Conservation (phyloP, 2,329 filamentous ascomycete species). For the Xylariaceae sp. region DNA sequence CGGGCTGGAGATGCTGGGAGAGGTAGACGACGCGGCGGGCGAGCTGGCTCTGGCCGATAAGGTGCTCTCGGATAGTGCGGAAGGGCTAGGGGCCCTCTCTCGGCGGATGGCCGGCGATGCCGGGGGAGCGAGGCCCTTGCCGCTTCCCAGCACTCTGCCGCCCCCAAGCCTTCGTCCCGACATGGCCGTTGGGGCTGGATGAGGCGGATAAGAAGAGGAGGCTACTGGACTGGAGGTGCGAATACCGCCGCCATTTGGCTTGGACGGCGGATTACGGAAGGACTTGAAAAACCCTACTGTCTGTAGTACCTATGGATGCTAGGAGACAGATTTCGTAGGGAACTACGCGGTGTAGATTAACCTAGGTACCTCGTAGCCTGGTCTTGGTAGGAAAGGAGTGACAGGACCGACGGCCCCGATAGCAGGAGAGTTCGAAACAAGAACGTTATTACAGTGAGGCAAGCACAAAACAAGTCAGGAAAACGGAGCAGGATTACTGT, state of each 20-base stretch:
- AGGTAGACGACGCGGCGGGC: slow-evolving; percentile 46
- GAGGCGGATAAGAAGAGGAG: slow-evolving; percentile 6
- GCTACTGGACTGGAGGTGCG: slow-evolving; percentile 6
- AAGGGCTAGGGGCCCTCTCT: slow-evolving; percentile 41
- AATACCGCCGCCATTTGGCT: slow-evolving; percentile 10
- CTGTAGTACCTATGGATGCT: background rate
- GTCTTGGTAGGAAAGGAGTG: too few relatives aligned
- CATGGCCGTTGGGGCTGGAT: too few relatives aligned
- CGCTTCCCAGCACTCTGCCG: slow-evolving; percentile 83
- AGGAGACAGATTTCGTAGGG: background rate
- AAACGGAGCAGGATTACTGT: too few relatives aligned
- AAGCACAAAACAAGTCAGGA: too few relatives aligned
- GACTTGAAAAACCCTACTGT: too few relatives aligned
- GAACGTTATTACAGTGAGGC: too few relatives aligned
- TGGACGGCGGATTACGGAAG: background rate
- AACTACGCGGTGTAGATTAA: too few relatives aligned
- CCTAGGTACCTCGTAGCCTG: too few relatives aligned
- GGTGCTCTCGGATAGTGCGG: slow-evolving; percentile 62
- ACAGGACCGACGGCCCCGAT: too few relatives aligned
- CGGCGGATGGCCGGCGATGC: slow-evolving; percentile 37
- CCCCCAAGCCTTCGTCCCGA: slow-evolving; percentile 83
- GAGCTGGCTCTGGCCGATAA: slow-evolving; percentile 71
- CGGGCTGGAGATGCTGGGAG: slow-evolving; percentile 43
- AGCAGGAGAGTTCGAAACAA: too few relatives aligned
- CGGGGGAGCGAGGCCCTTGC: slow-evolving; percentile 71